phyloP scores from a whole-genome alignment of 345 rosid genomes.

The Moringa oleifera region DNA sequence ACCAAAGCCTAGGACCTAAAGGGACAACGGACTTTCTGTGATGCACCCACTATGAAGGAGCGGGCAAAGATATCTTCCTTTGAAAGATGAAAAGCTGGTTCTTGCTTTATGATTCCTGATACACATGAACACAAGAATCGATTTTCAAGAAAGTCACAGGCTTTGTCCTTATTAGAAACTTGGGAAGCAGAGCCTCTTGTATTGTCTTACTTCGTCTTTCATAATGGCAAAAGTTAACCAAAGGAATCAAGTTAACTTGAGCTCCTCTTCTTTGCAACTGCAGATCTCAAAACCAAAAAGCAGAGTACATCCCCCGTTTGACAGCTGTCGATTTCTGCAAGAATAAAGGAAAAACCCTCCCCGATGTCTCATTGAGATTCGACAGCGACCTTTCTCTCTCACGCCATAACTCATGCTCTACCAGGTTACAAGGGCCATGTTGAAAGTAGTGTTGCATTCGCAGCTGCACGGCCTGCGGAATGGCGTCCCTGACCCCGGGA shows the following conservation, averaged over 20 bases:
- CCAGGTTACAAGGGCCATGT: neutral
- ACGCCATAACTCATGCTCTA: slow-evolving; percentile 4
- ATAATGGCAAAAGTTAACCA: neutral
- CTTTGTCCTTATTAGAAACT: neutral
- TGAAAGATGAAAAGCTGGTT: too few relatives aligned
- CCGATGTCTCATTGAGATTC: slow-evolving; percentile 27
- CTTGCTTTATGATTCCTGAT: too few relatives aligned
- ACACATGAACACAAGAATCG: too few relatives aligned
- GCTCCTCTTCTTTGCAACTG: slow-evolving; percentile 2
- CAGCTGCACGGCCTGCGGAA: neutral
- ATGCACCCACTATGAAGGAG: too few relatives aligned
- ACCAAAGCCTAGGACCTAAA: too few relatives aligned
- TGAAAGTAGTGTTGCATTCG: neutral
- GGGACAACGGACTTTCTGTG: too few relatives aligned
- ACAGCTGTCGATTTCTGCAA: neutral
- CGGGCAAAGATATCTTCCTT: too few relatives aligned
- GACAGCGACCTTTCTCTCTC: slow-evolving; percentile 7
- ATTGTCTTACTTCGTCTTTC: neutral
- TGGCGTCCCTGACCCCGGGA: slow-evolving; percentile 50
- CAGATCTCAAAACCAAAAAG: slow-evolving; percentile 25
- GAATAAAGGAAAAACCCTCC: neutral
- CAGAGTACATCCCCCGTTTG: neutral
- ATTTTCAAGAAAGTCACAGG: too few relatives aligned
- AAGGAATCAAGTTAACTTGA: neutral
- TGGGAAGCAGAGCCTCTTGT: neutral